A percentile compares a stretch with the other conserved stretches of the same genome.
phyloP scores from a whole-genome alignment of 345 rosid species.

The Melaleuca alternifolia region DNA sequence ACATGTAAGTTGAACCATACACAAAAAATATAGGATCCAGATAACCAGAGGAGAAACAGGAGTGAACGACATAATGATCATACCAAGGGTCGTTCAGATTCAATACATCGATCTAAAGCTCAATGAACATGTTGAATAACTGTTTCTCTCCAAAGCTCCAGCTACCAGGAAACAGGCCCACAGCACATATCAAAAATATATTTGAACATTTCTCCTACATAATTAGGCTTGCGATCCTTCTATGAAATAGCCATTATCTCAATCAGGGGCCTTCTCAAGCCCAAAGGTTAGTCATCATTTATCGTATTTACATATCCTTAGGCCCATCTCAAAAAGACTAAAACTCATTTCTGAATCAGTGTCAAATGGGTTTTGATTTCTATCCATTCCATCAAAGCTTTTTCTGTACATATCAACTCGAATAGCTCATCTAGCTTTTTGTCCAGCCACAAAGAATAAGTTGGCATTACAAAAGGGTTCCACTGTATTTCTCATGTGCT shows the following conservation, averaged over 20 bases:
- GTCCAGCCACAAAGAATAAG: neutral
- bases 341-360: neutral
- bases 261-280: neutral
- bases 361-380: neutral
- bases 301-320: neutral
- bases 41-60: neutral
- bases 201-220: neutral
- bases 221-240: neutral
- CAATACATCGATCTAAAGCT: neutral
- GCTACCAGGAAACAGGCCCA: neutral
- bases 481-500: neutral
- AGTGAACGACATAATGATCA: neutral
- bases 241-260: neutral
- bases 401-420: neutral
- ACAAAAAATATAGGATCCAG: neutral
- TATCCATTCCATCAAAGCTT: neutral
- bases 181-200: neutral
- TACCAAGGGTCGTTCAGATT: neutral
- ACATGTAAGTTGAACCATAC: neutral
- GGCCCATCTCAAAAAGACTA: neutral
- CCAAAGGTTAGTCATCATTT: neutral
- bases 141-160: neutral
- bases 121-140: neutral
- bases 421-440: neutral
- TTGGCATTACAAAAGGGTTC: neutral